Evolutionary conservation across 139 green algal species (phyloP).

Genomic region (Dunaliella primolecta): DNA sequence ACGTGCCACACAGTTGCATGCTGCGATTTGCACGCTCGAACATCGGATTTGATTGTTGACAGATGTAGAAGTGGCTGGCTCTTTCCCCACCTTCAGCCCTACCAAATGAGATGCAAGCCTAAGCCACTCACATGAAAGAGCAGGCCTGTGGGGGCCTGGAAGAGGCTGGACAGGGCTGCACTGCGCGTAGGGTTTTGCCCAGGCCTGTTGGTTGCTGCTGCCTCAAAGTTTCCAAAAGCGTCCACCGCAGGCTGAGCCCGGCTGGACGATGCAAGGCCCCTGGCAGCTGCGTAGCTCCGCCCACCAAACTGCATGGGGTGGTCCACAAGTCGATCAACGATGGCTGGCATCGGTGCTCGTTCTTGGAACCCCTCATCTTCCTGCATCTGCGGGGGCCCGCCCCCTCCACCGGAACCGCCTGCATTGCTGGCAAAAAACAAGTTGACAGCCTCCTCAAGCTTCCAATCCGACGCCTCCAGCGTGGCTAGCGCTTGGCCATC

Average conservation of each 20-base stretch:
- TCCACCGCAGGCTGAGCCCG: not conserved
- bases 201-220: not conserved
- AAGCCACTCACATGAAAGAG: not conserved
- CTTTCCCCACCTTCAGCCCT: not conserved
- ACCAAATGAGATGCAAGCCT: not conserved
- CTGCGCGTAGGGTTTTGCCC: not conserved
- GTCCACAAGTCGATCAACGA: not conserved
- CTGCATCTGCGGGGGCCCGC: too few relatives aligned
- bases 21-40: too few relatives aligned
- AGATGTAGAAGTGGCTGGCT: too few relatives aligned
- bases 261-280: not conserved
- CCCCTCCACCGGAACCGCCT: slow-evolving; percentile 13
- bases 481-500: slow-evolving; percentile 30
- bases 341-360: not conserved
- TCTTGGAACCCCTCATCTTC: too few relatives aligned
- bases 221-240: not conserved
- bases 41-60: too few relatives aligned
- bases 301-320: not conserved
- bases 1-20: too few relatives aligned
- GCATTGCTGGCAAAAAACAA: slow-evolving; percentile 54
- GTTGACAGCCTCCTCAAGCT: slow-evolving; percentile 61
- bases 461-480: slow-evolving; percentile 50
- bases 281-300: not conserved
- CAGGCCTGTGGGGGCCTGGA: not conserved
- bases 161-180: not conserved